Conservation (phyloP, 371 early-diverging fungal genomes). For the Lichtheimia ramosa region DNA sequence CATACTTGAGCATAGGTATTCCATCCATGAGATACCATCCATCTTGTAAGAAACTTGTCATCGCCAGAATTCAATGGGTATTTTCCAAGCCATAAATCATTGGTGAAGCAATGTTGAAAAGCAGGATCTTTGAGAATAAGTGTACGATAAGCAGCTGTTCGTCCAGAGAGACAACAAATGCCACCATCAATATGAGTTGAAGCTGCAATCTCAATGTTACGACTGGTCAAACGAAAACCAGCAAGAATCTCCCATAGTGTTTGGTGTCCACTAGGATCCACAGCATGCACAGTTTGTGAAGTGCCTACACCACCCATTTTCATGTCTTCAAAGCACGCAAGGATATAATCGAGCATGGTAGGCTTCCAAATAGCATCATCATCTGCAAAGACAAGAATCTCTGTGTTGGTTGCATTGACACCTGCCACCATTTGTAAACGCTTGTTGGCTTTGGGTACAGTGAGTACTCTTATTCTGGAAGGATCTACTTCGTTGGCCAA, state of each 20-base stretch:
- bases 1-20: slow-evolving; percentile 68
- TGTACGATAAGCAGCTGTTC: slow-evolving; percentile 75
- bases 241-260: slow-evolving; percentile 74
- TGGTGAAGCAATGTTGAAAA: slow-evolving; percentile 70
- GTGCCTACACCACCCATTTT: slow-evolving; percentile 75
- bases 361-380: slow-evolving; percentile 71
- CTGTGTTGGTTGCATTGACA: slow-evolving; percentile 62
- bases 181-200: slow-evolving; percentile 76
- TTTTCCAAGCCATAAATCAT: slow-evolving; percentile 68
- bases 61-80: slow-evolving; percentile 75
- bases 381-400: slow-evolving; percentile 68
- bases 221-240: slow-evolving; percentile 65
- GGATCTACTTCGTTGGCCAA: slow-evolving; percentile 56
- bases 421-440: slow-evolving; percentile 73
- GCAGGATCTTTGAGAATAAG: slow-evolving; percentile 68
- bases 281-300: slow-evolving; percentile 61
- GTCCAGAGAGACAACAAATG: slow-evolving; percentile 73
- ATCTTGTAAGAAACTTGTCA: slow-evolving; percentile 73
- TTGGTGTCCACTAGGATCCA: slow-evolving; percentile 54
- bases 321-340: slow-evolving; percentile 71
- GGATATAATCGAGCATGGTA: slow-evolving; percentile 57
- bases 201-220: slow-evolving; percentile 72
- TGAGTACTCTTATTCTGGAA: slow-evolving; percentile 42
- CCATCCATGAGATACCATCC: slow-evolving; percentile 72
- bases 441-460: slow-evolving; percentile 63